Evolutionary conservation across 305 asterid species (phyloP).

Genomic region (Plantago coronopus): DNA sequence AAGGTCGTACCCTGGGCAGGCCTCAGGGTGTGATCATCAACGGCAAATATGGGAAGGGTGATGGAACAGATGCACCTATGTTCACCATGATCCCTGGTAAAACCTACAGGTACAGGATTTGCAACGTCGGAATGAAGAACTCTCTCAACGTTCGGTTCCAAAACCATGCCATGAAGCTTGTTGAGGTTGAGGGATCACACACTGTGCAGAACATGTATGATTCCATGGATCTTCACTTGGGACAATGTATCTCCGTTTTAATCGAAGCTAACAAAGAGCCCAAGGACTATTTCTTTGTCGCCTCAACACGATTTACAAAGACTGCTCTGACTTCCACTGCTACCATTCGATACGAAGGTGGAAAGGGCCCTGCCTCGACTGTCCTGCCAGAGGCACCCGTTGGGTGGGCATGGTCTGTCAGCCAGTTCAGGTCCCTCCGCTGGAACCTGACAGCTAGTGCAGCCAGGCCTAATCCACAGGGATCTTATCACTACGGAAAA

Average conservation of each 20-base stretch:
- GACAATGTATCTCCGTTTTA: slow-evolving; percentile 53
- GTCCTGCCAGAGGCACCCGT: slow-evolving; percentile 45
- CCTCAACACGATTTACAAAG: slow-evolving; percentile 62
- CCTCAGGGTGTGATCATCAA: slow-evolving; percentile 55
- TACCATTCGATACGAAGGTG: slow-evolving; percentile 38
- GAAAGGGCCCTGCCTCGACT: slow-evolving; percentile 36
- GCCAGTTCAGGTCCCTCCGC: slow-evolving; percentile 53
- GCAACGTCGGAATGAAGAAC: slow-evolving; percentile 65
- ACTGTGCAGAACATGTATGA: slow-evolving; percentile 52
- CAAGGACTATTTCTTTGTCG: slow-evolving; percentile 51
- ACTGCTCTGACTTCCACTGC: slow-evolving; percentile 38
- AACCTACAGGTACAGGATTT: slow-evolving; percentile 51
- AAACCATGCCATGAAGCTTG: slow-evolving; percentile 46
- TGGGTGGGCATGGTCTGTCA: slow-evolving; percentile 65
- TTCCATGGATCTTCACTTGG: slow-evolving; percentile 60
- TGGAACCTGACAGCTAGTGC: slow-evolving; percentile 81
- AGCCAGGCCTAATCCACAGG: slow-evolving; percentile 83
- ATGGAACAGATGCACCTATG: slow-evolving; percentile 45
- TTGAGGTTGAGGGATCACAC: slow-evolving; percentile 76
- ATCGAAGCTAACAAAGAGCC: slow-evolving; percentile 51
- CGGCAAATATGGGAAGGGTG: slow-evolving; percentile 41
- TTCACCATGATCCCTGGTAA: slow-evolving; percentile 44
- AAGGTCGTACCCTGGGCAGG: slow-evolving; percentile 40
- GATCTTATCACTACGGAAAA: slow-evolving; percentile 70
- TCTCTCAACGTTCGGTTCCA: slow-evolving; percentile 58